Conservation (phyloP, 2,329 filamentous ascomycete species). For the Ceratocystis diversiconidia region DNA sequence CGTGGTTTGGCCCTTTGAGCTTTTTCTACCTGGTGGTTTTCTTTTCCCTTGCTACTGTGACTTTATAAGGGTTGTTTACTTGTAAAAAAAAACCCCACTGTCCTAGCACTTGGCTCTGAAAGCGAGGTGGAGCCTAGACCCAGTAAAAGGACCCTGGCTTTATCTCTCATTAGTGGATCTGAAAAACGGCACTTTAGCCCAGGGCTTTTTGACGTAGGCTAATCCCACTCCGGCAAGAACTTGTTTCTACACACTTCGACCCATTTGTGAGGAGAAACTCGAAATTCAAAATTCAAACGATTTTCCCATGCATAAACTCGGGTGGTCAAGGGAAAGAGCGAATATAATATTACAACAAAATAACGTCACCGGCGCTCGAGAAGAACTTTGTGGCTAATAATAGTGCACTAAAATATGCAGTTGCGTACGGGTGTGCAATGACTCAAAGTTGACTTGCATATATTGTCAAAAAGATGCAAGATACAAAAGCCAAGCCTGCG, state of each 20-base stretch:
- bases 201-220: constrained; percentile 4
- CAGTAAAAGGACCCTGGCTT: constrained; percentile 3
- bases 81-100: no score
- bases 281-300: background rate
- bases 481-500: background rate
- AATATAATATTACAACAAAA: background rate
- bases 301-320: background rate
- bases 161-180: constrained; percentile 5
- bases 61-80: no score
- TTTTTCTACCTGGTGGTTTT: background rate
- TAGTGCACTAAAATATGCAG: background rate
- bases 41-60: background rate
- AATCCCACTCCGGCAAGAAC: background rate
- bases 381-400: background rate
- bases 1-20: background rate
- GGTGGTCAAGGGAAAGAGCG: background rate
- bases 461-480: background rate
- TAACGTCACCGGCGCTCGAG: background rate
- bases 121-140: background rate
- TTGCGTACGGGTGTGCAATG: background rate
- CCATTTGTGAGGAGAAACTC: background rate
- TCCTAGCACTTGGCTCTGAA: background rate
- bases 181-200: constrained; percentile 8
- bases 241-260: background rate
- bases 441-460: background rate